Conservation (phyloP, 768 basidiomycete genomes). For the Rhizopogon roseolus region DNA sequence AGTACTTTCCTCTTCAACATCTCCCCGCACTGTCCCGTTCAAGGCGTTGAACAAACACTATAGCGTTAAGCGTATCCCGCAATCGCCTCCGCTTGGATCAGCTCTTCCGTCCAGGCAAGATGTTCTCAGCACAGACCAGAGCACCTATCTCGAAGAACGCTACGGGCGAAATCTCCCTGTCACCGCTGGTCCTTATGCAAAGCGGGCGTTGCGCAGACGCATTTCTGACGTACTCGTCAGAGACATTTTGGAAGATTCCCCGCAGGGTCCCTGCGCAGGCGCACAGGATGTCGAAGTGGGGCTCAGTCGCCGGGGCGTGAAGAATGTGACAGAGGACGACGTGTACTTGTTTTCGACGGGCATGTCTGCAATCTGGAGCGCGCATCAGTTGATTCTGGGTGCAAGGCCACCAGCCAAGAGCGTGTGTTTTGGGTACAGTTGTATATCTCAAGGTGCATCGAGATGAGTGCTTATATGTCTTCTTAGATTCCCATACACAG, state of each 20-base stretch:
- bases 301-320: slow-evolving; percentile 64
- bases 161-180: slow-evolving; percentile 89
- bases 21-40: slow-evolving; percentile 25
- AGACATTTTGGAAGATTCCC: slow-evolving; percentile 38
- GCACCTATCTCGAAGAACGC: slow-evolving; percentile 84
- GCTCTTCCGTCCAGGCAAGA: slow-evolving; percentile 30
- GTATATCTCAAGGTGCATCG: not conserved
- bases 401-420: slow-evolving; percentile 65
- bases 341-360: slow-evolving; percentile 86
- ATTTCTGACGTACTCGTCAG: slow-evolving; percentile 82
- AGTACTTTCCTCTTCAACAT: slow-evolving; percentile 8
- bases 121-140: slow-evolving; percentile 54
- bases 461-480: not conserved
- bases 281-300: slow-evolving; percentile 44
- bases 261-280: slow-evolving; percentile 37
- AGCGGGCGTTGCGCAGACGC: slow-evolving; percentile 79
- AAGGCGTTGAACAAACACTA: slow-evolving; percentile 58
- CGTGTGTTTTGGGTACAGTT: slow-evolving; percentile 85
- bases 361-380: slow-evolving; percentile 93
- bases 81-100: slow-evolving; percentile 7
- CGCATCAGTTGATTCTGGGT: slow-evolving; percentile 65
- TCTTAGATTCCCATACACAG: slow-evolving; percentile 86
- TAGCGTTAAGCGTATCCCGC: slow-evolving; percentile 24
- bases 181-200: slow-evolving; percentile 70
- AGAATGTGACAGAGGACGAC: slow-evolving; percentile 73